Evolutionary conservation across 352 stramenopile species (phyloP).

Genomic region (Phytophthora cryptogea): DNA sequence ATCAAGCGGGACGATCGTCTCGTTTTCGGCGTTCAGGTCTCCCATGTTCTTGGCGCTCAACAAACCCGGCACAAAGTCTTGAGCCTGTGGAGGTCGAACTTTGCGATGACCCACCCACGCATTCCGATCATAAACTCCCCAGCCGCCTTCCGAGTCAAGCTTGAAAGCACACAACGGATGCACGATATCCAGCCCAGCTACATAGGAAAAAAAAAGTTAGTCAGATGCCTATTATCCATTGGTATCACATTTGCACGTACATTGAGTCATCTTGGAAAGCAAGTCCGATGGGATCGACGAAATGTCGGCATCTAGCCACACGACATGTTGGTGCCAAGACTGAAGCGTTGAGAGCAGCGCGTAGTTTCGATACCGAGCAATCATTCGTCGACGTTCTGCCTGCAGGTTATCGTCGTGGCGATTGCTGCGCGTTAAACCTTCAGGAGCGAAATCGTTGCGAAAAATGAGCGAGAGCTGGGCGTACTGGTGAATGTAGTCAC

Average conservation of each 20-base stretch:
- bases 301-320: conserved; percentile 53
- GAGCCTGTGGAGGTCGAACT: conserved; percentile 4
- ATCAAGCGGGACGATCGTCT: conserved; percentile 25
- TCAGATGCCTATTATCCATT: too few relatives aligned
- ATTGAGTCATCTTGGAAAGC: conserved; percentile 40
- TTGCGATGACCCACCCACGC: conserved; percentile 13
- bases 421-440: conserved; percentile 27
- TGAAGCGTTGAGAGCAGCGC: conserved; percentile 35
- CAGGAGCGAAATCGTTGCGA: conserved; percentile 37
- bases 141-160: not conserved
- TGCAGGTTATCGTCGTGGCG: conserved; percentile 37
- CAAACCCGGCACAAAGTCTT: conserved; percentile 8
- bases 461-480: conserved; percentile 37
- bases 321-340: conserved; percentile 42
- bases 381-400: conserved; percentile 33
- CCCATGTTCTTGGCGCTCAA: conserved; percentile 9
- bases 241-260: not conserved
- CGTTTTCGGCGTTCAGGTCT: not conserved
- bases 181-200: conserved; percentile 11
- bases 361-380: conserved; percentile 57
- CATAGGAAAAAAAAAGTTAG: not conserved
- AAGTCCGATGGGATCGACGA: conserved; percentile 29
- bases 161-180: not conserved
- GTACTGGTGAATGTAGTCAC: conserved; percentile 20
- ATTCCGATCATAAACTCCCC: conserved; percentile 10